Evolutionary conservation across 306 rosid species (phyloP), one percentile per base, ranked within the genome.

Genomic region (Betula pendula): DNA sequence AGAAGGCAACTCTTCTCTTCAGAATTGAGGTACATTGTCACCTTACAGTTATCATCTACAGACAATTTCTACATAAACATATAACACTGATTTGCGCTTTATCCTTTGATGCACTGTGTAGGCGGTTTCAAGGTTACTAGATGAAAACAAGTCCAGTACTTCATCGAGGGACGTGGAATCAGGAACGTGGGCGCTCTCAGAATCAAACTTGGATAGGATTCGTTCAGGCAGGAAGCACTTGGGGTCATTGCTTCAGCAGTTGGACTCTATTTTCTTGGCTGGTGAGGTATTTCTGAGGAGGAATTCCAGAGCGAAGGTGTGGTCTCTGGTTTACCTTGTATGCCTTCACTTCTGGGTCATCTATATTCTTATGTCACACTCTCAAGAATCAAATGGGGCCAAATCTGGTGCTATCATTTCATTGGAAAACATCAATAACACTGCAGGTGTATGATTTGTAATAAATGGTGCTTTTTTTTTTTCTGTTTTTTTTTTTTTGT

Each of bases 291-390:
- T 92, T 70, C 76, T 95, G 75, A 87, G 87, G 82, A 89, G 99
- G 84, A 92, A 92, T 71, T 40, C 96, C 2, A 79, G 81, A 2
- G 99, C 97, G 6, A 92, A 90, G 84, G 47, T 88, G 19, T 95
- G 96, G 94, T 87, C 92, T 38, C n/a, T 85, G 79, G 85, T 90
- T 67, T 95, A 95, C 89, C 81, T 95, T 71, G 74, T 89, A 20
- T 91, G 92, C 85, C 99, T 95, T 87, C 99, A 92, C 81, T 81
- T 91, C 25, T 95, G 99, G 99, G 97, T 95, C 67, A 78, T 91
- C 72, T 95, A 95, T 70, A 91, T 95, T 85, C 87, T 95, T 19
- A 70, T 83, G 84, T 92, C 96, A 50, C 89, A 86, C 77, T 88
- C 97, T 63, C 76, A 84, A 47, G 88, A 88, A 35, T 84, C 96